A percentile compares a stretch with the other conserved stretches of the same genome.
Evolutionary conservation across 2,329 filamentous ascomycete genomes (phyloP).

Genomic region (Ilyonectria sp.): DNA sequence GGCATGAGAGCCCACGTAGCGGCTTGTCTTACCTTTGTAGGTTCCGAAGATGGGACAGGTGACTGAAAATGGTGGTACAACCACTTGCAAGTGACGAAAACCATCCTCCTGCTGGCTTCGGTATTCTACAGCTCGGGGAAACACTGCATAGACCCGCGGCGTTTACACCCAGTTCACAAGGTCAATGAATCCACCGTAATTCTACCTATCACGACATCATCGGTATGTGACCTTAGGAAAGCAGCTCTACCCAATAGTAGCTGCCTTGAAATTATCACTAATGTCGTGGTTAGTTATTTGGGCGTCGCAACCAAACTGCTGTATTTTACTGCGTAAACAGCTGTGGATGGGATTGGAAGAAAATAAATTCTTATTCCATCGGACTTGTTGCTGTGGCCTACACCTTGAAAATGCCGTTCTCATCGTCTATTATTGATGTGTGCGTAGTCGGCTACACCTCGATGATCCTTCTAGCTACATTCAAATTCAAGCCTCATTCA

Average conservation of each 20-base stretch:
- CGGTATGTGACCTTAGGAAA: constrained; percentile 18
- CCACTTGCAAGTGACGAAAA: constrained; percentile 15
- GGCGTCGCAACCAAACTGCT: not conserved
- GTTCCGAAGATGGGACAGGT: constrained; percentile 12
- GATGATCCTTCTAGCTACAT: not conserved
- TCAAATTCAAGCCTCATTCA: not conserved
- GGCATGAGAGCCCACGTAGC: constrained; percentile 12
- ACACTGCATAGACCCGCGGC: constrained; percentile 3
- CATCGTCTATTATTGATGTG: constrained; percentile 12
- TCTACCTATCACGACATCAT: constrained; percentile 27
- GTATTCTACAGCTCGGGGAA: not conserved
- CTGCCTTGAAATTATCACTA: constrained; percentile 1
- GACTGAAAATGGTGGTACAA: constrained; percentile 15
- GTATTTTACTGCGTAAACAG: not conserved
- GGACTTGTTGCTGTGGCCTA: constrained; percentile 14
- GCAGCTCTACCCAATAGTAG: not conserved
- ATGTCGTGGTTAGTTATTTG: not conserved
- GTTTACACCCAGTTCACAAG: constrained; percentile 10
- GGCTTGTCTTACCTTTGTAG: constrained; percentile 18
- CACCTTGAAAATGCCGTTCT: constrained; percentile 11
- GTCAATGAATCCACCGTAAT: constrained; percentile 23
- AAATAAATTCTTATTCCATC: constrained; percentile 1
- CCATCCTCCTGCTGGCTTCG: not conserved
- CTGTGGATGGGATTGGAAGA: not conserved
- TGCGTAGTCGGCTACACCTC: not conserved